Evolutionary conservation across 352 stramenopile species (phyloP), one percentile per base, ranked within the genome.

Genomic region (Phytophthora brassicae): DNA sequence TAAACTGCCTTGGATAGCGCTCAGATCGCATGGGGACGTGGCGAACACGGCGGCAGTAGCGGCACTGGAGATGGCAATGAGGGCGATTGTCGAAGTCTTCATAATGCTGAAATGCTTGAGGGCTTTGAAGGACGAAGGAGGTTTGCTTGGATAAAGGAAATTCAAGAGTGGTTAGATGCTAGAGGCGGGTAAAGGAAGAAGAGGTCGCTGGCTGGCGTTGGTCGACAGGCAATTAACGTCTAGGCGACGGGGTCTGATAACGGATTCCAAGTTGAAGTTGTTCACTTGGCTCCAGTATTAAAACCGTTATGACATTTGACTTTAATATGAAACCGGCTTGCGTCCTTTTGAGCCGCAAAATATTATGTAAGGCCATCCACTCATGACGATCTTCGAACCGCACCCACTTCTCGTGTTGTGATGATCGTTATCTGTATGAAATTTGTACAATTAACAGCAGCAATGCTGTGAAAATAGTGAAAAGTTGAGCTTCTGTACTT

Each of bases 1-100:
- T 22, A 90, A 58, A 24, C 60, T 81, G 57, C 60, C 51, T 43
- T 88, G 31, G 43, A 90, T 88, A 26, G 57, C 62, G 13, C 54
- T 52, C 56, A 87, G 64, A 56, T 90, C 60, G 61, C 81, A 90
- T 24, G 68, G 42, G 2, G 63, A 43, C 2, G 49, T 50, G 24
- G 61, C 61, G 33, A 70, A 65, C 22, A 70, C 65, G 16, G 62
- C 50, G 19, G 35, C 43, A 31, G 46, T 36, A 26, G 26, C 22
- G 9, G 38, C 61, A 20, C 62, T 48, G 47, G 56, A 44, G 35
- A 72, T 16, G 14, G 54, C 60, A 24, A 67, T 22, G 23, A 67
- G 47, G 7, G 54, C n/a, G 44, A 62, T 36, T 8, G 57, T 65
- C 16, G 49, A 72, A 29, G 53, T 46, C 45, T 75, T 68, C 71